A percentile compares a stretch with the other conserved stretches of the same genome.
Conservation (phyloP, 306 rosid genomes). For the Medicago ruthenica region DNA sequence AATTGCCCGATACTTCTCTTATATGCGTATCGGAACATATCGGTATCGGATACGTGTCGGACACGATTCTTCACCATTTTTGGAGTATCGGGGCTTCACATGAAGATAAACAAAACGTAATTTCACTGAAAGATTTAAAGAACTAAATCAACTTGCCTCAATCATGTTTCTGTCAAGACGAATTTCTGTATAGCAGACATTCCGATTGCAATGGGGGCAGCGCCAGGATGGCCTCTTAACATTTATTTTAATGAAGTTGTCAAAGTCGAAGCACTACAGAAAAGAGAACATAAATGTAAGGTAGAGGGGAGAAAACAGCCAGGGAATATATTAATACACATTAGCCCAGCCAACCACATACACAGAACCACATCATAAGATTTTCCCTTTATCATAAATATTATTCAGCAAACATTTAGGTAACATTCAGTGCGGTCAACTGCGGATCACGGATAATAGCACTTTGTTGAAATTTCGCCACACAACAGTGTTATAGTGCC, state of each 20-base stretch:
- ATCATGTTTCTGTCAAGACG: constrained; percentile 81
- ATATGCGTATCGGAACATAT: too few relatives aligned
- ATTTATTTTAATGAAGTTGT: constrained; percentile 71
- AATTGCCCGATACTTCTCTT: too few relatives aligned
- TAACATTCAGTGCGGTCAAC: constrained; percentile 3
- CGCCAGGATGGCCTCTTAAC: constrained; percentile 92
- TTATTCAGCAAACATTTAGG: constrained; percentile 21
- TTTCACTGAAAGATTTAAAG: constrained; percentile 35
- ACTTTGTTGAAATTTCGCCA: neutral
- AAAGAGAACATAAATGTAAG: constrained; percentile 40
- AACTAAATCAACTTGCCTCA: constrained; percentile 70
- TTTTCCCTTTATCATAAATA: constrained; percentile 13
- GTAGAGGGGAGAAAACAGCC: constrained; percentile 6
- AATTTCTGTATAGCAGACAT: constrained; percentile 73
- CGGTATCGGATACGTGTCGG: too few relatives aligned
- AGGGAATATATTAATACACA: neutral
- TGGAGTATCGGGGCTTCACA: too few relatives aligned
- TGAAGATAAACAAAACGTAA: constrained; percentile 36
- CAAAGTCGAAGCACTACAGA: constrained; percentile 86
- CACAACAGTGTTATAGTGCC: constrained; percentile 3
- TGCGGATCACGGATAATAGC: neutral
- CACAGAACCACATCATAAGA: constrained; percentile 1
- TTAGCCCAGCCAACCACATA: neutral
- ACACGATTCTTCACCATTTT: too few relatives aligned
- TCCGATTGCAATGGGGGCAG: constrained; percentile 94